Evolutionary conservation across 1,284 basidiomycete species (phyloP).

Genomic region (Marasmius tenuissimus): DNA sequence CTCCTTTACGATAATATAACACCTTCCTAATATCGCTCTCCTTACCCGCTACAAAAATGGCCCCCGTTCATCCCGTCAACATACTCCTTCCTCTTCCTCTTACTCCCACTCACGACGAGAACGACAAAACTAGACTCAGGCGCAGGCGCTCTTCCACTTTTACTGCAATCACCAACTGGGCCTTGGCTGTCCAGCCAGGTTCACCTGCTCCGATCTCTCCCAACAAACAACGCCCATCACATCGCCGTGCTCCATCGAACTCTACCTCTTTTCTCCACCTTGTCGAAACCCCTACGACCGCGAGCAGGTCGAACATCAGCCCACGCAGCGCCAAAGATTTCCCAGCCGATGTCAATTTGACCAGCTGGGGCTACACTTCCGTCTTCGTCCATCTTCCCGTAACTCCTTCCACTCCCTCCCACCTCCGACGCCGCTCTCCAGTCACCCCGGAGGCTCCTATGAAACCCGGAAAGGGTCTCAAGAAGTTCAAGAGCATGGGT

Average conservation of each 20-base stretch:
- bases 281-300: slow-evolving; percentile 39
- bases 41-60: not conserved
- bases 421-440: slow-evolving; percentile 19
- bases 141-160: slow-evolving; percentile 33
- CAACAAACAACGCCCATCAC: slow-evolving; percentile 5
- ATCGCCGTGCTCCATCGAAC: slow-evolving; percentile 33
- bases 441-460: slow-evolving; percentile 15
- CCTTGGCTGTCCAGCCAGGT: slow-evolving; percentile 62
- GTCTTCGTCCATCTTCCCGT: slow-evolving; percentile 62
- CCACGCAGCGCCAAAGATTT: slow-evolving; percentile 43
- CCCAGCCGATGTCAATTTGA: slow-evolving; percentile 51
- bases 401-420: slow-evolving; percentile 41
- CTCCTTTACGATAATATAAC: not conserved
- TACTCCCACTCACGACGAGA: not conserved
- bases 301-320: slow-evolving; percentile 25
- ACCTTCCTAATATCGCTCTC: not conserved
- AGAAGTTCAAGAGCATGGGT: slow-evolving; percentile 47
- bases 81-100: not conserved
- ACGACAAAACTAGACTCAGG: not conserved
- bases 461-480: slow-evolving; percentile 18
- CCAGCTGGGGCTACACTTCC: slow-evolving; percentile 61
- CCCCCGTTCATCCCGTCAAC: not conserved
- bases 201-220: slow-evolving; percentile 57
- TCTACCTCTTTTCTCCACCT: slow-evolving; percentile 40
- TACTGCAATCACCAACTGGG: slow-evolving; percentile 53